Conservation (phyloP, 73 alveolate species). For the Urostyla sp. region DNA sequence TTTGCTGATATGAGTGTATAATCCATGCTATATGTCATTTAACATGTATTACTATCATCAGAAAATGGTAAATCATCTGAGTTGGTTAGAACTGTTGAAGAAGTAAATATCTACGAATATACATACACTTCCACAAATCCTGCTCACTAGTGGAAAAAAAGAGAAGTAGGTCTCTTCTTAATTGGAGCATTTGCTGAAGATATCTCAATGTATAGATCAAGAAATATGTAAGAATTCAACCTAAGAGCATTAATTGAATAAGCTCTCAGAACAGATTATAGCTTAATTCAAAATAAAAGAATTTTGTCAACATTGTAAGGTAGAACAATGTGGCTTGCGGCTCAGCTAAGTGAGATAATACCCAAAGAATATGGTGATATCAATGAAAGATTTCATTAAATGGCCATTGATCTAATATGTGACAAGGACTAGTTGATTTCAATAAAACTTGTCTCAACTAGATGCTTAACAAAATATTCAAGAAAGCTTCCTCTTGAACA, state of each 20-base stretch:
- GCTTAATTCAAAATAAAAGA: too few species aligned
- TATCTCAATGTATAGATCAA: slow-evolving; percentile 51
- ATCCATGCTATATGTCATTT: slow-evolving; percentile 54
- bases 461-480: slow-evolving; percentile 55
- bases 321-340: slow-evolving; percentile 66
- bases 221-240: slow-evolving; percentile 45
- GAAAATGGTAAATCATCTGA: slow-evolving; percentile 2
- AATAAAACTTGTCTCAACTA: slow-evolving; percentile 64
- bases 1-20: slow-evolving; percentile 70
- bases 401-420: slow-evolving; percentile 1
- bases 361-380: slow-evolving; percentile 41
- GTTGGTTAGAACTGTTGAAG: slow-evolving; percentile 45
- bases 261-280: slow-evolving; percentile 54
- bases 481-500: slow-evolving; percentile 55
- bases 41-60: slow-evolving; percentile 34
- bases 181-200: slow-evolving; percentile 74
- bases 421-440: slow-evolving; percentile 27
- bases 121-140: slow-evolving; percentile 32
- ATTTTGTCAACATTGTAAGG: too few species aligned
- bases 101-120: slow-evolving; percentile 53
- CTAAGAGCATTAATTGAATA: slow-evolving; percentile 40
- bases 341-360: slow-evolving; percentile 60
- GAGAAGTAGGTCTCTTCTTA: slow-evolving; percentile 69
- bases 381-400: slow-evolving; percentile 11
- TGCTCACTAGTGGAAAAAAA: slow-evolving; percentile 59